Evolutionary conservation across 495 filamentous ascomycete genomes (phyloP).

Genomic region (Podospora sp.): DNA sequence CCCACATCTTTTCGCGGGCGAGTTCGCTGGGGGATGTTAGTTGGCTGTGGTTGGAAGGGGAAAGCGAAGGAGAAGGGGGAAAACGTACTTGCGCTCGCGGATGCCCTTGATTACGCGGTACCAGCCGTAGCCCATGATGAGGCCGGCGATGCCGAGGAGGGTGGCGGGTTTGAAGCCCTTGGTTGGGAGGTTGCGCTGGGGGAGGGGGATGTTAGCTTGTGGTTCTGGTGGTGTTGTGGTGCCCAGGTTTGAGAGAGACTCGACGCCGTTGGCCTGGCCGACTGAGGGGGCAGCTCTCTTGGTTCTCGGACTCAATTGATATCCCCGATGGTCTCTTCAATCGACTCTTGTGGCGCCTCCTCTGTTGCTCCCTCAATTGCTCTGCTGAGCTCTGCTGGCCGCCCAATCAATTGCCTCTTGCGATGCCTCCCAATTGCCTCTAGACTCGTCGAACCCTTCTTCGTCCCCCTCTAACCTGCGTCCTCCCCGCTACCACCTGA

Average conservation of each 20-base stretch:
- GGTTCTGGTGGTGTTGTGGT: not conserved
- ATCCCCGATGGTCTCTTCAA: too few relatives aligned
- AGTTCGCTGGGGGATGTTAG: constrained; percentile 61
- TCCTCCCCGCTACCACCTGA: not conserved
- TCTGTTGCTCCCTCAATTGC: too few relatives aligned
- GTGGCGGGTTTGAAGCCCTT: constrained; percentile 82
- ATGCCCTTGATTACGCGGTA: constrained; percentile 78
- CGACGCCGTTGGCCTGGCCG: too few relatives aligned
- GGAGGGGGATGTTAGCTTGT: constrained; percentile 21
- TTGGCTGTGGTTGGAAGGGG: not conserved
- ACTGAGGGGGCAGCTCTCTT: too few relatives aligned
- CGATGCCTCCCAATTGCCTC: too few relatives aligned
- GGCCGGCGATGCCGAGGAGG: constrained; percentile 72
- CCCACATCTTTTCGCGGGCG: constrained; percentile 96
- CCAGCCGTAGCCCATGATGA: constrained; percentile 84
- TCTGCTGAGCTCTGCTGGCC: too few relatives aligned
- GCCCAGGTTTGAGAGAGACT: too few relatives aligned
- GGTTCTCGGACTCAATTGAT: too few relatives aligned
- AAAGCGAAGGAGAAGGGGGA: not conserved
- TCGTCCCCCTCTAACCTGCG: not conserved
- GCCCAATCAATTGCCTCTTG: too few relatives aligned
- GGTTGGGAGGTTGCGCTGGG: constrained; percentile 85
- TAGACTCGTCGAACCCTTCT: not conserved
- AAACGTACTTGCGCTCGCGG: constrained; percentile 80
- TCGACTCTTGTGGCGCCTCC: too few relatives aligned